Conservation (phyloP, 805 yeast genomes). For the Metschnikowia aberdeeniae region DNA sequence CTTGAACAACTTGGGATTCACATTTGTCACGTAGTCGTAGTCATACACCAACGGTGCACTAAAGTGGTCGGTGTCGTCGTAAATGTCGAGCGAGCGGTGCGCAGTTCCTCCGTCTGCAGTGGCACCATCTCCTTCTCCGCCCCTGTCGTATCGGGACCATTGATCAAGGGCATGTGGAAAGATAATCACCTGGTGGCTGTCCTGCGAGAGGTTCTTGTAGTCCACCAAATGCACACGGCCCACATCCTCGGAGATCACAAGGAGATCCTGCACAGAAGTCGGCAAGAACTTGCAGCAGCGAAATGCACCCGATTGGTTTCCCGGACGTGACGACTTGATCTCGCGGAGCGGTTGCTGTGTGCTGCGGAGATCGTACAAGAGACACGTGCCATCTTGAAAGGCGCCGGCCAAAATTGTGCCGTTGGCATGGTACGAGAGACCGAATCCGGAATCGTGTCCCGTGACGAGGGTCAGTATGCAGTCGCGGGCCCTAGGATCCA, state of each 20-base stretch:
- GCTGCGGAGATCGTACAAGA: constrained; percentile 73
- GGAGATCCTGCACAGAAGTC: constrained; percentile 69
- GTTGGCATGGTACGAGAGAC: constrained; percentile 72
- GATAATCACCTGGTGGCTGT: constrained; percentile 55
- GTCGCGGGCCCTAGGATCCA: constrained; percentile 39
- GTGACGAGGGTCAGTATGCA: constrained; percentile 46
- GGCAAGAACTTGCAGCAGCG: constrained; percentile 50
- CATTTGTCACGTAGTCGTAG: constrained; percentile 34
- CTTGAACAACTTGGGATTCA: constrained; percentile 36
- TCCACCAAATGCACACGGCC: constrained; percentile 86
- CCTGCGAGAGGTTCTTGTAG: constrained; percentile 51
- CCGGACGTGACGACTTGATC: constrained; percentile 56
- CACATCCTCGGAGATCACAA: constrained; percentile 77
- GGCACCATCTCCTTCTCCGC: background rate
- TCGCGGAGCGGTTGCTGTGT: constrained; percentile 46
- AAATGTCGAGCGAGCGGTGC: constrained; percentile 11
- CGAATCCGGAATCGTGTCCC: constrained; percentile 74
- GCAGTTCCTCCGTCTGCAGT: too few species aligned
- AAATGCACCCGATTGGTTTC: constrained; percentile 59
- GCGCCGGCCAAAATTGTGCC: constrained; percentile 73
- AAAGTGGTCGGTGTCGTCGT: constrained; percentile 14
- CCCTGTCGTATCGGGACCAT: constrained; percentile 25
- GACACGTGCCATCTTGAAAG: constrained; percentile 81
- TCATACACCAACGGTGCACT: constrained; percentile 41
- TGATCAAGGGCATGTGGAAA: constrained; percentile 52